Evolutionary conservation across 2,329 filamentous ascomycete species (phyloP).

Genomic region (Incumbomyces lentus): DNA sequence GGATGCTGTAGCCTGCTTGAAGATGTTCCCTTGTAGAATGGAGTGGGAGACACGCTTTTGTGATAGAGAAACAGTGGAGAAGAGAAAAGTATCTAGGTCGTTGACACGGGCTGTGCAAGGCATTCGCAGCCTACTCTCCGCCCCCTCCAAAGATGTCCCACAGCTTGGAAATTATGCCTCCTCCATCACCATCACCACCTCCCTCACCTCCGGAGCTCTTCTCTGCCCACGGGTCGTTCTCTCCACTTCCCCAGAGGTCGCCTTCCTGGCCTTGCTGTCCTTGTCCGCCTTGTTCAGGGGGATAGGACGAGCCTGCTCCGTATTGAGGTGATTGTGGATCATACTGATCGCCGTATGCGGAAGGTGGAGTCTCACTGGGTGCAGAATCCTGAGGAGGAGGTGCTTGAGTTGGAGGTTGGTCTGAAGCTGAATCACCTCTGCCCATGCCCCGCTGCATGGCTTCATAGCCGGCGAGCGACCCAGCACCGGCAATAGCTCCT

Average conservation of each 20-base stretch:
- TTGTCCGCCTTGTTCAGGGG: conserved; percentile 9
- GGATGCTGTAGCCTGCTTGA: no score
- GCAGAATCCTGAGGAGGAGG: not conserved
- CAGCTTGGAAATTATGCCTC: conserved; percentile 20
- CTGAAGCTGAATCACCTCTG: conserved; percentile 17
- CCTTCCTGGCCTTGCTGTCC: conserved; percentile 18
- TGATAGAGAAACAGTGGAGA: no score
- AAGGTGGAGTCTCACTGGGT: conserved; percentile 16
- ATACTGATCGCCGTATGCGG: conserved; percentile 6
- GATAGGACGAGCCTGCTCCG: conserved; percentile 5
- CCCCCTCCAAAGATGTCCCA: conserved; percentile 18
- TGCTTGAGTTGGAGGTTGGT: conserved; percentile 4
- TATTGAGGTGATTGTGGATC: conserved; percentile 25
- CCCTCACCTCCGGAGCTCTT: conserved; percentile 21
- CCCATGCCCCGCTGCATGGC: conserved; percentile 47
- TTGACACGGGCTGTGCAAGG: no score
- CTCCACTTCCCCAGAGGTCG: conserved; percentile 27
- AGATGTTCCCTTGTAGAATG: no score
- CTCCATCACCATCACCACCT: conserved; percentile 20
- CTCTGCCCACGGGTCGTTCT: conserved; percentile 23
- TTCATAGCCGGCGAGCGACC: conserved; percentile 53
- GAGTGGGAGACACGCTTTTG: no score
- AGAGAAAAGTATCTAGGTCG: no score
- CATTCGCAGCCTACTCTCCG: not conserved
- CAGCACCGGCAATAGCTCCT: conserved; percentile 41